These are phyloP conservation scores for Schizonepeta tenuifolia DNA, from an alignment of 257 asterid genomes.

Conservation along the genomic window DNA sequence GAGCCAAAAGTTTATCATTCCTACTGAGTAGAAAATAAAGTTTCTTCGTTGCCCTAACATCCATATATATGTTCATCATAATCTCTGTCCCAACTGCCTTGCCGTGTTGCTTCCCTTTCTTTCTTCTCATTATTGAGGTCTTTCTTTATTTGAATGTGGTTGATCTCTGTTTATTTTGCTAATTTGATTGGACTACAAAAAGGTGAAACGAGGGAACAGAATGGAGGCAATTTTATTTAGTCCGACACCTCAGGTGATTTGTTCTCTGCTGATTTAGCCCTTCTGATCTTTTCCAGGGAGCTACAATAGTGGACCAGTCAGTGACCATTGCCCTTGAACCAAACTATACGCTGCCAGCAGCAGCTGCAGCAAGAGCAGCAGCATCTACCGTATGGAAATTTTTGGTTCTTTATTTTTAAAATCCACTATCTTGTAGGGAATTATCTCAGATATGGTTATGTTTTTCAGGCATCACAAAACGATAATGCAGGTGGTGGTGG, in stretches of 20 bases:
- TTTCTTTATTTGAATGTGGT: not conserved
- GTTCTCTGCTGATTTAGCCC: not conserved
- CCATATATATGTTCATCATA: too few relatives aligned
- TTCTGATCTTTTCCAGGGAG: conserved; percentile 50
- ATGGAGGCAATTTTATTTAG: not conserved
- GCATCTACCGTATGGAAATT: conserved; percentile 40
- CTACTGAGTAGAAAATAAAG: not conserved
- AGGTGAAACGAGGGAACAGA: not conserved
- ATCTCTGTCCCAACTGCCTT: too few relatives aligned
- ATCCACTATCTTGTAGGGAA: conserved; percentile 4
- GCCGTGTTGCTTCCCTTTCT: not conserved
- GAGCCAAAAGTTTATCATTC: not conserved
- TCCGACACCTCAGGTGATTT: conserved; percentile 5
- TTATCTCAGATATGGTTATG: not conserved
- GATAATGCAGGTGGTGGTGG: conserved; percentile 35
- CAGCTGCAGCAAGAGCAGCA: conserved; percentile 40
- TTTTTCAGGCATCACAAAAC: conserved; percentile 49
- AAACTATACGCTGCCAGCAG: conserved; percentile 50
- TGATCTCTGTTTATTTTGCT: conserved; percentile 9
- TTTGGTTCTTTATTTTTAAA: not conserved
- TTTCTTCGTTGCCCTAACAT: not conserved
- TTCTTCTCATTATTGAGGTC: not conserved
- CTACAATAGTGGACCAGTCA: conserved; percentile 68
- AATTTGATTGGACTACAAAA: conserved; percentile 5
- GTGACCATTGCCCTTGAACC: conserved; percentile 51